Percentiles rank a stretch among this genome's conserved stretches.
phyloP scores from a whole-genome alignment of 345 rosid genomes.

The Hibiscus mutabilis region DNA sequence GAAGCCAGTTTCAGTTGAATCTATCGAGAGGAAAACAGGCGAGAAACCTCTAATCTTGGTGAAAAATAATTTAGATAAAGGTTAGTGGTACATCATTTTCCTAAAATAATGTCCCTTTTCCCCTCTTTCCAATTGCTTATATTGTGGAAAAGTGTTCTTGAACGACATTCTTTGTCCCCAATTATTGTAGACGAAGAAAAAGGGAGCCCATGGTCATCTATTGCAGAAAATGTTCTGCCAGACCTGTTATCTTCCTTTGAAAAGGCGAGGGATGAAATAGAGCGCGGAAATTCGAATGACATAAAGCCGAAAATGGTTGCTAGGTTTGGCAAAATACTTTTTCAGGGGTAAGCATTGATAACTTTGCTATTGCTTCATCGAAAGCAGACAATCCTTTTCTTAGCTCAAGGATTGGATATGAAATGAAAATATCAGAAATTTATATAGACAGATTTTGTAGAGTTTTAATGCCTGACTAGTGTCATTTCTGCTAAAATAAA shows the following conservation, averaged over 20 bases:
- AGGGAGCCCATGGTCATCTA: constrained; percentile 28
- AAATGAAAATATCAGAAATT: no score
- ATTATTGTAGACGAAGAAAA: constrained; percentile 13
- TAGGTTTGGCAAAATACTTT: constrained; percentile 48
- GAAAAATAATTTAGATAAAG: constrained; percentile 16
- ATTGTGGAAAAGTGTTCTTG: background rate
- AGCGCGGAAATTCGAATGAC: constrained; percentile 10
- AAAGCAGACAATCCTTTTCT: background rate
- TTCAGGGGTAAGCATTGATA: constrained; percentile 33
- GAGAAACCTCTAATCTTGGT: constrained; percentile 32
- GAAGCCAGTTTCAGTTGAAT: constrained; percentile 29
- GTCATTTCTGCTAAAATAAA: no score
- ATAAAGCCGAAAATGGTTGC: constrained; percentile 43
- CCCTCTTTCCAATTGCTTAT: constrained; percentile 4
- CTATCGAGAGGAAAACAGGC: constrained; percentile 20
- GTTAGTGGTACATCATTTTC: constrained; percentile 16
- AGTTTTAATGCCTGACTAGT: background rate
- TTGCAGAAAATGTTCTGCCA: constrained; percentile 42
- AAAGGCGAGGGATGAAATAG: constrained; percentile 21
- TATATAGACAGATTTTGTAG: background rate
- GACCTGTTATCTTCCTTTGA: constrained; percentile 39
- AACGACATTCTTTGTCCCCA: background rate
- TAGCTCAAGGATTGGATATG: no score
- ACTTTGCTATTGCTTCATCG: constrained; percentile 6
- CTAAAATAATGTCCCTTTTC: background rate